These are phyloP conservation scores for Solanum dulcamara DNA, from an alignment of 257 asterid species.

Conservation along the genomic window DNA sequence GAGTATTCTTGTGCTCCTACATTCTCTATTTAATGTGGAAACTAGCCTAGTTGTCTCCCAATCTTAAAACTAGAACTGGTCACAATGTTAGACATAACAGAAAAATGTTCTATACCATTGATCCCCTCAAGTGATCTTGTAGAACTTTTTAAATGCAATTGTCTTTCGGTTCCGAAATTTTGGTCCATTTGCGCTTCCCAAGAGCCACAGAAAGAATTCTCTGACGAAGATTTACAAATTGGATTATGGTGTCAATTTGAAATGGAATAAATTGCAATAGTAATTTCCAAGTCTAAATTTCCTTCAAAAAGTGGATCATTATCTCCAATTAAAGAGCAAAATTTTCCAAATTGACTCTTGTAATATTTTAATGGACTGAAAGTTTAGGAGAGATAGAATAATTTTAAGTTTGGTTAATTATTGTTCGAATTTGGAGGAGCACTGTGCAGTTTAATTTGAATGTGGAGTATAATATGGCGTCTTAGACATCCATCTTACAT, in stretches of 20 bases:
- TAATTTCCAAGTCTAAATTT: not conserved
- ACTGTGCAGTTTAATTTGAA: not conserved
- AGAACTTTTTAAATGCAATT: not conserved
- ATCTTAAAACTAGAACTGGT: not conserved
- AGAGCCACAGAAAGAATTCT: not conserved
- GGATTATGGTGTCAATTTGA: not conserved
- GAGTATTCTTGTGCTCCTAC: not conserved
- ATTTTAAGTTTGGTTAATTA: not conserved
- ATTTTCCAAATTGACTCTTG: not conserved
- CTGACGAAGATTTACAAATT: not conserved
- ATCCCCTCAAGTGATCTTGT: not conserved
- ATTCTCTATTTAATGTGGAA: not conserved
- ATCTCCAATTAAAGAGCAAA: not conserved
- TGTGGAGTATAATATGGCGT: not conserved
- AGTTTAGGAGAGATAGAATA: not conserved
- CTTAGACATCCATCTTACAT: not conserved
- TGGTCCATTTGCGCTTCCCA: not conserved
- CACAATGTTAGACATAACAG: not conserved
- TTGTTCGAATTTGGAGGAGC: not conserved
- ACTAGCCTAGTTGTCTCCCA: not conserved
- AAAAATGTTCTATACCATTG: not conserved
- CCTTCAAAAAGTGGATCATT: not conserved
- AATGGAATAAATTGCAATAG: not conserved
- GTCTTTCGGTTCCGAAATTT: not conserved
- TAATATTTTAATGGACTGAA: not conserved